phyloP scores from a whole-genome alignment of 805 yeast genomes.

The Starmera caribaea region DNA sequence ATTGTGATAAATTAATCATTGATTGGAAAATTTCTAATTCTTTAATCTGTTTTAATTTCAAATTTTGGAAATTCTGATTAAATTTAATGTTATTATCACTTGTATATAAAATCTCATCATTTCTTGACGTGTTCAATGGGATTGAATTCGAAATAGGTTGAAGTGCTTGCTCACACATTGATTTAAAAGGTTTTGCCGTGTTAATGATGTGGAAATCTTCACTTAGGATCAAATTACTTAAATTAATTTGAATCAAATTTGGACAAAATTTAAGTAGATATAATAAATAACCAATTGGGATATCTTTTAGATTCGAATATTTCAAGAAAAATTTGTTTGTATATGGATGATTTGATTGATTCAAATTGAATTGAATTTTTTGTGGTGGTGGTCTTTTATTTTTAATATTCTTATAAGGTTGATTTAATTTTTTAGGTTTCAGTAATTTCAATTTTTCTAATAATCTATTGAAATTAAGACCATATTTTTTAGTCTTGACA shows the following conservation, averaged over 20 bases:
- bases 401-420: too few relatives aligned
- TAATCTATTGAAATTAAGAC: conserved; percentile 7
- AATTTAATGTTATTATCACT: too few relatives aligned
- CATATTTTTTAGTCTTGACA: too few relatives aligned
- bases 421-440: conserved; percentile 3
- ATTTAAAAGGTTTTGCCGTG: background rate
- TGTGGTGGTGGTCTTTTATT: background rate
- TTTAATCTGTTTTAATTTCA: too few relatives aligned
- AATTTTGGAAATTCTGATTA: too few relatives aligned
- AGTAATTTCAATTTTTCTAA: conserved; percentile 7
- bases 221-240: conserved; percentile 55
- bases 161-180: background rate
- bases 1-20: too few relatives aligned
- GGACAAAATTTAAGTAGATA: conserved; percentile 64
- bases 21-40: too few relatives aligned
- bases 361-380: conserved; percentile 1
- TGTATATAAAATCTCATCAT: too few relatives aligned
- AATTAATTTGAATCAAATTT: conserved; percentile 42
- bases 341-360: conserved; percentile 39
- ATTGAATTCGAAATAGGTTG: too few relatives aligned
- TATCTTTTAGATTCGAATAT: conserved; percentile 59
- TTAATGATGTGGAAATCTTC: conserved; percentile 48
- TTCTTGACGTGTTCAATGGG: too few relatives aligned
- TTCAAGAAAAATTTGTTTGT: conserved; percentile 51
- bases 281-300: conserved; percentile 69